phyloP scores from a whole-genome alignment of 2,329 filamentous ascomycete genomes.

The Aureobasidium sp. region DNA sequence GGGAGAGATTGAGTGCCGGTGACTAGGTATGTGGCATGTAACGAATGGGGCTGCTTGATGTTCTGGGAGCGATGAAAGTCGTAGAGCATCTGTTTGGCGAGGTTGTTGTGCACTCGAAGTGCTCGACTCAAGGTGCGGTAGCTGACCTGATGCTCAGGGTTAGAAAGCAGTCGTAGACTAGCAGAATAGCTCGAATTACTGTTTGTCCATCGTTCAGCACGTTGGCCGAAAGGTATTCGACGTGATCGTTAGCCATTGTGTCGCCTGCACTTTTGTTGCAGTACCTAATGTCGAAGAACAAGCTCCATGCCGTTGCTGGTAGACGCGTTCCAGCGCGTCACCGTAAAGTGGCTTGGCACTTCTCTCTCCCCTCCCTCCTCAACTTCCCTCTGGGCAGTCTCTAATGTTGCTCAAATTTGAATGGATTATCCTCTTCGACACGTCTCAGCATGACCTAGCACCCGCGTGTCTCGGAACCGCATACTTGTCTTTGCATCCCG shows the following conservation, averaged over 20 bases:
- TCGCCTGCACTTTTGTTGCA: background rate
- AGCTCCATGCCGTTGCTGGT: background rate
- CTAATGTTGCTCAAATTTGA: background rate
- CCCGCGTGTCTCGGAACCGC: background rate
- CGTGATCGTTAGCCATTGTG: conserved; percentile 44
- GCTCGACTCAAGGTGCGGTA: conserved; percentile 80
- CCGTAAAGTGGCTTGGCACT: conserved; percentile 1
- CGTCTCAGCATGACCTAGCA: background rate
- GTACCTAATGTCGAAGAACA: background rate
- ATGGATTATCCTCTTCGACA: background rate
- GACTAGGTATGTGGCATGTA: conserved; percentile 91
- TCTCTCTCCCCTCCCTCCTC: background rate
- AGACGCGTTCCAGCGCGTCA: background rate
- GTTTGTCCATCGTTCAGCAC: conserved; percentile 69
- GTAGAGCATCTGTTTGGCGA: conserved; percentile 84
- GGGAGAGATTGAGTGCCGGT: conserved; percentile 55
- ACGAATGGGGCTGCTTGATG: conserved; percentile 60
- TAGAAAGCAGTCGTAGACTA: background rate
- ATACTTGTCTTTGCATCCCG: background rate
- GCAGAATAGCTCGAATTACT: conserved; percentile 41
- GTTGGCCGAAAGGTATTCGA: conserved; percentile 65
- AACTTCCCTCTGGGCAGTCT: background rate
- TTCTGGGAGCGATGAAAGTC: conserved; percentile 79
- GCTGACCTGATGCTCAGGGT: conserved; percentile 55
- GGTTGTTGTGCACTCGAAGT: conserved; percentile 75